A percentile compares a stretch with the other conserved stretches of the same genome.
phyloP scores from a whole-genome alignment of 2,329 filamentous ascomycete species.

The Myriangium duriaei region DNA sequence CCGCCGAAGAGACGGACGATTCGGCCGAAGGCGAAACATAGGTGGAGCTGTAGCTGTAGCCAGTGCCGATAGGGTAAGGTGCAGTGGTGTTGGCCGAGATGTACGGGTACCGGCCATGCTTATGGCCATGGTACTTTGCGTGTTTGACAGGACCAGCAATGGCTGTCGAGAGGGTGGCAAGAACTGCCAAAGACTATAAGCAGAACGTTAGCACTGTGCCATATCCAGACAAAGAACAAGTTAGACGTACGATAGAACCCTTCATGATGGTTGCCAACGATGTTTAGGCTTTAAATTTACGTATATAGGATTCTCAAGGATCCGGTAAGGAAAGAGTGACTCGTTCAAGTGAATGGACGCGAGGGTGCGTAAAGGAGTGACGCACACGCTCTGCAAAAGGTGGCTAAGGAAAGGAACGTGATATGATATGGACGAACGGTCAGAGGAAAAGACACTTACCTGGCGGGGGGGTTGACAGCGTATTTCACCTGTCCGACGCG shows the following conservation, averaged over 20 bases:
- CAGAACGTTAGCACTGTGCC: not conserved
- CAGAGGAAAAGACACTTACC: slow-evolving; percentile 3
- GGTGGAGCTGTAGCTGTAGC: not conserved
- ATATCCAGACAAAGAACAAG: no score
- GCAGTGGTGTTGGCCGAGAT: slow-evolving; percentile 8
- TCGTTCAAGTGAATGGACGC: slow-evolving; percentile 8
- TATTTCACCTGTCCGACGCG: slow-evolving; percentile 2
- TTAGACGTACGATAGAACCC: no score
- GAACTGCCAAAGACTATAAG: slow-evolving; percentile 4
- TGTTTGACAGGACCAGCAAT: slow-evolving; percentile 6
- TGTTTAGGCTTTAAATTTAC: no score
- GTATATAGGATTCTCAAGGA: no score
- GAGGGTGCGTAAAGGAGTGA: slow-evolving; percentile 9
- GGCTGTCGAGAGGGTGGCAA: slow-evolving; percentile 4
- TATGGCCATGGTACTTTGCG: slow-evolving; percentile 5
- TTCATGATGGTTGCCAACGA: no score
- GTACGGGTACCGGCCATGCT: slow-evolving; percentile 4
- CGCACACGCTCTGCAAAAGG: slow-evolving; percentile 6
- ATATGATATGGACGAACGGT: slow-evolving; percentile 6
- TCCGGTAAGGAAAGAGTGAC: not conserved
- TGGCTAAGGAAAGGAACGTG: slow-evolving; percentile 8
- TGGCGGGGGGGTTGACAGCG: slow-evolving; percentile 7
- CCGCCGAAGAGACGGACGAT: slow-evolving; percentile 1
- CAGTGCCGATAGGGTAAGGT: slow-evolving; percentile 4
- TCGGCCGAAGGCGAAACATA: slow-evolving; percentile 2